Evolutionary conservation across 1,139 yeast genomes (phyloP), one percentile per base, ranked within the genome.

Genomic region (Candida freyschussii): DNA sequence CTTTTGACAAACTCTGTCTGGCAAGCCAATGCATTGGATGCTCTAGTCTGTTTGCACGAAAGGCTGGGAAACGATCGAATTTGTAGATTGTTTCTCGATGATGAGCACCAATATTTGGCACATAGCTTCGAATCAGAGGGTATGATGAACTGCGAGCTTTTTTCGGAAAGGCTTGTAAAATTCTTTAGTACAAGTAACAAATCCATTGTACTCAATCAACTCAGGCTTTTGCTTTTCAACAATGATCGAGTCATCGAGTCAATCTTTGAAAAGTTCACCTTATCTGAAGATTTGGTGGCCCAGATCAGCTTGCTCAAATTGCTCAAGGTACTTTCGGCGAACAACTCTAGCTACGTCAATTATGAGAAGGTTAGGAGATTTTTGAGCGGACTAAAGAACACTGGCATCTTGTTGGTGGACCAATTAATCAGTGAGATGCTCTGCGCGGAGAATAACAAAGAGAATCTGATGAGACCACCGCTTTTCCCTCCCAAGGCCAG

Each of bases 21-120:
- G 86, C 84, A 78, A 50, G 74, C 78, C 13, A 75, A 74, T 54
- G 78, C 84, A 0, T 62, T 78, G 44, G 85, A 79, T 29, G 69
- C 85, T 1, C 60, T 79, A 7, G 27, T 41, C 1, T 11, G 42
- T 4, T 33, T 50, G 23, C 43, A 48, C 25, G 52, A 47, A 16
- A 34, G 23, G 21, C 34, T 33, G 15, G 33, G 26, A 2, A 37
- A 38, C 18, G 48, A 44, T 14, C 19, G 21, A 12, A 27, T 50
- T 18, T 30, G 49, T 1, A 27, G 32, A 6, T 7, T 34, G 6
- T 24, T 50, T 8, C 16, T 45, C 9, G 19, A 30, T 6, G 48
- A 46, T 19, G 29, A 30, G 6, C 15, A 37, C 4, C 34, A 37
- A 11, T 32, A 39, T 17, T 33, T 50, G 12, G 11, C 34, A 1